A percentile compares a stretch with the other conserved stretches of the same genome.
Evolutionary conservation across 1,139 yeast species (phyloP).

Genomic region (Lodderomyces elongisporus): DNA sequence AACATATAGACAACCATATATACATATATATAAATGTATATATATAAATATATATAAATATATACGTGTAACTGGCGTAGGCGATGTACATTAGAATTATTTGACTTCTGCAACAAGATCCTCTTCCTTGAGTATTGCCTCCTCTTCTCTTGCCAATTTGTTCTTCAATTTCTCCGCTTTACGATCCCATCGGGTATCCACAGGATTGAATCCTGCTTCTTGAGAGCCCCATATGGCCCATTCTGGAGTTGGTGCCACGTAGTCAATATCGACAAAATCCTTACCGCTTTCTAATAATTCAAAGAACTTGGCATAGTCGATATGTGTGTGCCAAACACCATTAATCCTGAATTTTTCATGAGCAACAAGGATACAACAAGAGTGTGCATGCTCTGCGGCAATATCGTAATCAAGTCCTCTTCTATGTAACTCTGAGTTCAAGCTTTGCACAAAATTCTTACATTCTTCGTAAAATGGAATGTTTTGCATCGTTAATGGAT

Average conservation of each 20-base stretch:
- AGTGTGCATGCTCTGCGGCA: constrained; percentile 95
- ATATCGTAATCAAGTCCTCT: constrained; percentile 71
- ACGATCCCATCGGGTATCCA: constrained; percentile 63
- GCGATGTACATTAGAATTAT: no score
- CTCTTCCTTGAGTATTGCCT: constrained; percentile 1
- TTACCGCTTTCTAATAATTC: constrained; percentile 59
- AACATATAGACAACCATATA: no score
- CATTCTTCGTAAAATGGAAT: constrained; percentile 94
- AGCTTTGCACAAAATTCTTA: constrained; percentile 60
- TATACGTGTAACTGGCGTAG: not conserved
- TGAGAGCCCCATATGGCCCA: constrained; percentile 91
- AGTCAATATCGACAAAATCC: constrained; percentile 74
- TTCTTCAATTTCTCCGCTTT: constrained; percentile 59
- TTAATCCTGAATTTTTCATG: constrained; percentile 64
- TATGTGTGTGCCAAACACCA: constrained; percentile 84
- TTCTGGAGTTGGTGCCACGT: constrained; percentile 72
- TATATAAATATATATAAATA: no score
- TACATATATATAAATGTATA: no score
- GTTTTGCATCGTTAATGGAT: constrained; percentile 90
- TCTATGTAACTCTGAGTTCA: constrained; percentile 52
- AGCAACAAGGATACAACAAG: constrained; percentile 86
- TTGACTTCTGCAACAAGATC: no score
- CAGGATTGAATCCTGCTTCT: constrained; percentile 88
- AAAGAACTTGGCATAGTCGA: constrained; percentile 75
- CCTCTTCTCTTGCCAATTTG: constrained; percentile 35